Conservation (phyloP, 2,329 filamentous ascomycete species). For the Ilyonectria destructans region DNA sequence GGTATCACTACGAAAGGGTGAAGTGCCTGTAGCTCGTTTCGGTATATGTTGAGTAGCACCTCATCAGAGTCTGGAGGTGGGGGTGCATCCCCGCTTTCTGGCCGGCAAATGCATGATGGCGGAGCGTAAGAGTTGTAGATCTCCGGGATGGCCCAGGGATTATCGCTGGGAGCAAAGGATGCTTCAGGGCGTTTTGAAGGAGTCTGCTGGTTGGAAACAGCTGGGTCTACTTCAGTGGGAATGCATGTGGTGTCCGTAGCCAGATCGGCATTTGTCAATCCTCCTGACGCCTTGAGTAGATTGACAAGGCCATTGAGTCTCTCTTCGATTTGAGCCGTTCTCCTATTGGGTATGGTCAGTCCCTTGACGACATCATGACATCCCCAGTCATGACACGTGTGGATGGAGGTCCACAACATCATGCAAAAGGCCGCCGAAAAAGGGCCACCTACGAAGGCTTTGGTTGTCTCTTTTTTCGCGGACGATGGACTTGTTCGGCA, state of each 20-base stretch:
- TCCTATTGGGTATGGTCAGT: slow-evolving; percentile 51
- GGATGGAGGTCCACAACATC: background rate
- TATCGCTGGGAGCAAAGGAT: slow-evolving; percentile 32
- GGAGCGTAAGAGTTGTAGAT: slow-evolving; percentile 65
- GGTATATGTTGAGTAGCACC: slow-evolving; percentile 62
- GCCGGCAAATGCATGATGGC: slow-evolving; percentile 64
- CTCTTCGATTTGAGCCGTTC: slow-evolving; percentile 67
- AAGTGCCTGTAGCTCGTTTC: slow-evolving; percentile 59
- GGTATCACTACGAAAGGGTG: slow-evolving; percentile 67
- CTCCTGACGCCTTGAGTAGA: slow-evolving; percentile 62
- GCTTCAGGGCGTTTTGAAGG: slow-evolving; percentile 40
- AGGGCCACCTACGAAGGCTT: slow-evolving; percentile 65
- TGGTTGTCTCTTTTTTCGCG: slow-evolving; percentile 67
- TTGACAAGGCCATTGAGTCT: slow-evolving; percentile 66
- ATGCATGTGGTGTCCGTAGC: slow-evolving; percentile 49
- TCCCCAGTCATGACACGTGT: slow-evolving; percentile 1
- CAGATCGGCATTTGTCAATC: slow-evolving; percentile 49
- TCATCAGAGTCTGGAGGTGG: slow-evolving; percentile 64
- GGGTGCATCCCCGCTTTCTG: slow-evolving; percentile 57
- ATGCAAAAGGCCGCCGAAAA: background rate
- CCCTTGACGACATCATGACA: slow-evolving; percentile 16
- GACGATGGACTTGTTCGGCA: slow-evolving; percentile 63
- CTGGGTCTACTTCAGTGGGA: slow-evolving; percentile 48
- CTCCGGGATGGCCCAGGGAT: slow-evolving; percentile 55
- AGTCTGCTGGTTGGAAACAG: slow-evolving; percentile 44